These are phyloP conservation scores for Peronosclerospora sorghi DNA, from an alignment of 352 stramenopile species.

Conservation along the genomic window DNA sequence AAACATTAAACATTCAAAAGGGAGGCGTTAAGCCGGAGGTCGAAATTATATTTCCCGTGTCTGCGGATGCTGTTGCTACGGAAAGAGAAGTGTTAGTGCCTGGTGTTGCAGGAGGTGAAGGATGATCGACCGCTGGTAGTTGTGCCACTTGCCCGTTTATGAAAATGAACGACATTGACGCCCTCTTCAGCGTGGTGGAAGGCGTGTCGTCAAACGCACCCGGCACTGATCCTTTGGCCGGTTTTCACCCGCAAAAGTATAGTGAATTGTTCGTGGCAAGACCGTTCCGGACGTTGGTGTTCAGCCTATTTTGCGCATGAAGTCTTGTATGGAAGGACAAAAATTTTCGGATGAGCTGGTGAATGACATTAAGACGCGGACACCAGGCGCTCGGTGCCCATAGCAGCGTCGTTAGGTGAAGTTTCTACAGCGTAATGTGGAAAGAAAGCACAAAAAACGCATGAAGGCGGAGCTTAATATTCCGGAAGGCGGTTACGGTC, in stretches of 20 bases:
- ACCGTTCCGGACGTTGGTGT: constrained; percentile 88
- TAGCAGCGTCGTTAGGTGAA: constrained; percentile 1
- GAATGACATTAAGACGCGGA: constrained; percentile 67
- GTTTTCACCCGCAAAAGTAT: constrained; percentile 89
- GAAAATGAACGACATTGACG: constrained; percentile 98
- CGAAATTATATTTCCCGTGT: constrained; percentile 96
- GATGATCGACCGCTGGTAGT: constrained; percentile 92
- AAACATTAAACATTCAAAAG: constrained; percentile 38
- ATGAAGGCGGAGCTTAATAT: too few species aligned
- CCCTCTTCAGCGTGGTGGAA: constrained; percentile 87
- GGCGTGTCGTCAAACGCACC: constrained; percentile 28
- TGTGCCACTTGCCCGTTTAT: constrained; percentile 97
- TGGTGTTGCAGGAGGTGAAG: constrained; percentile 88
- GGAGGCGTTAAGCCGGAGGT: constrained; percentile 66
- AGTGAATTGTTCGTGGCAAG: constrained; percentile 80
- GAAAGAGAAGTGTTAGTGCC: constrained; percentile 79
- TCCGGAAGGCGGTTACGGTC: too few species aligned
- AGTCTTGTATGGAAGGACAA: constrained; percentile 88
- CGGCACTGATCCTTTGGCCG: constrained; percentile 51
- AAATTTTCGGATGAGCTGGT: constrained; percentile 80
- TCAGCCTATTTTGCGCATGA: constrained; percentile 96
- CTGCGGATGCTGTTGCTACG: constrained; percentile 85
- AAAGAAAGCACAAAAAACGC: too few species aligned
- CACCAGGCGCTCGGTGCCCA: constrained; percentile 43
- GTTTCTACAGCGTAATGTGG: constrained; percentile 1